Evolutionary conservation across 2,329 filamentous ascomycete species (phyloP), one percentile per base, ranked within the genome.

Genomic region (Verticillium tricorpus): DNA sequence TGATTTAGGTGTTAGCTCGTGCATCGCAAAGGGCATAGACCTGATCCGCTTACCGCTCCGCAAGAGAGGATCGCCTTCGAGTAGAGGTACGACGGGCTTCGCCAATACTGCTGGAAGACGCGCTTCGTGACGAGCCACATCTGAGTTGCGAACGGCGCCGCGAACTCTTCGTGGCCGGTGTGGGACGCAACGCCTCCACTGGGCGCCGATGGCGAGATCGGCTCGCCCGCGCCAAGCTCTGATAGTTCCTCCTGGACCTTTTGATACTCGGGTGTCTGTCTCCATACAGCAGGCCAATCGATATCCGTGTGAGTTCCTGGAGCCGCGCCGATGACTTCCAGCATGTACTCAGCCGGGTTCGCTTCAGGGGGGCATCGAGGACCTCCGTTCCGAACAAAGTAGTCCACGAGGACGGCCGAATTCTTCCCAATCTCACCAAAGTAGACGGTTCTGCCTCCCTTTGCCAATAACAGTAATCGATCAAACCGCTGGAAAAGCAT

Each of bases 231-330:
- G 50, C 87, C 79, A 61, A 93, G 92, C 67, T 93, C 89, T 12
- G 83, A 74, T 5, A 87, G 73, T 19, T 92, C 77, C 1, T 75
- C 72, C 37, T 80, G 77, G 63, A 85, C 85, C 69, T 92, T 81
- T 11, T 84, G 76, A 0, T 88, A 35, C 34, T 35, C 34, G 3
- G 34, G 34, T 35, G 34, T 92, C 55, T 83, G 83, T 28, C 78
- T 76, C 90, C 91, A 93, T 70, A 91, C 88, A 39, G 91, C 83
- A 69, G 90, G 89, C 90, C 90, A 93, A 69, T 92, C 82, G 54
- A 91, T 65, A 60, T 73, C 74, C 28, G 71, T 74, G 6, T 73
- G 75, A 28, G 5, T 71, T 69, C 25, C 69, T 71, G 55, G 62
- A 69, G 37, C 73, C 72, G 9, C 74, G 72, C 5, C 71, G 67